Evolutionary conservation across 2,329 filamentous ascomycete species (phyloP), one percentile per base, ranked within the genome.

Genomic region (Colletotrichum neosansevieriae): DNA sequence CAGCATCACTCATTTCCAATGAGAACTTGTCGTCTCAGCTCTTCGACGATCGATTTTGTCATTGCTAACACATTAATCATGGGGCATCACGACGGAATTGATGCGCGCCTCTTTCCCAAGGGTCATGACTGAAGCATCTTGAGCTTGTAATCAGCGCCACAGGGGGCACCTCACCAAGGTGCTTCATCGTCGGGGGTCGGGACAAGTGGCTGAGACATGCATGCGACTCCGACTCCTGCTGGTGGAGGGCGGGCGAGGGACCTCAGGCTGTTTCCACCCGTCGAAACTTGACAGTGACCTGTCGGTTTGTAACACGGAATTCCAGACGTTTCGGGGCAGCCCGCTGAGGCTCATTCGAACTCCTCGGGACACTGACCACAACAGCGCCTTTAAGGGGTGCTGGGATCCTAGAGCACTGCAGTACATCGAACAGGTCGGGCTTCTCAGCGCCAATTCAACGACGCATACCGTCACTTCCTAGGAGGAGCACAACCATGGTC

Each of bases 301-400:
- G 64, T 51, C 59, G 59, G 64, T 19, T 67, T 67, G 44, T 44
- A 58, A 67, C 44, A 38, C 21, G 59, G 64, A 36, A 63, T 17
- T 19, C 51, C 59, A 67, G 50, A 21, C 51, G 36, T 58, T 29
- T 11, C 59, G 51, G 34, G 29, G 12, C 21, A 24, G 24, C 45
- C 17, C 38, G 21, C 59, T 45, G 47, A 57, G 59, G 51, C 59
- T 51, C 51, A 21, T 58, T 44, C 59, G 44, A 58, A 50, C 51
- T 49, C 36, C 17, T 29, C 44, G 29, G 24, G 12, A 13, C 6
- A 21, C 29, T 40, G 21, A 56, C 44, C 45, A 50, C 60, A 45
- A 58, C 24, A 44, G 29, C 17, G 50, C 32, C 58, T 29, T 45
- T 17, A 19, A 10, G 32, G 13, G 50, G 19, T 42, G 24, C 24